These are phyloP conservation scores for Cercis canadensis DNA, from an alignment of 306 rosid species.

Conservation along the genomic window DNA sequence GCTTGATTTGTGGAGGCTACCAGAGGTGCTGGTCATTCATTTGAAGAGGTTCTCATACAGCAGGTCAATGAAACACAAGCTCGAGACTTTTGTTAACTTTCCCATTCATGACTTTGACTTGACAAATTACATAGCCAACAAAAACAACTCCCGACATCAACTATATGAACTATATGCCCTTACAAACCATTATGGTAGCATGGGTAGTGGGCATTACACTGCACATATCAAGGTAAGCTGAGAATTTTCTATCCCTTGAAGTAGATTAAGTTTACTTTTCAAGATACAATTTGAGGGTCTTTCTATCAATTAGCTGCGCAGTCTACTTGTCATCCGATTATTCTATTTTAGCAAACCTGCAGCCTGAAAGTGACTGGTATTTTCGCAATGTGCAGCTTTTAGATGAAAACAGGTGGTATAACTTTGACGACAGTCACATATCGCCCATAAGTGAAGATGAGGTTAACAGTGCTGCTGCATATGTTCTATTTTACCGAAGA, in stretches of 20 bases:
- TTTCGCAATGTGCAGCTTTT: conserved; percentile 63
- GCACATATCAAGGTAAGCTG: conserved; percentile 89
- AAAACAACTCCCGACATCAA: conserved; percentile 76
- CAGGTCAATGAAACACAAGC: conserved; percentile 96
- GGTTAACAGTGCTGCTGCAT: conserved; percentile 88
- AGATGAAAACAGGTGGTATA: conserved; percentile 94
- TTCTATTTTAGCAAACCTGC: conserved; percentile 26
- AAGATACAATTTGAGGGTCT: neutral
- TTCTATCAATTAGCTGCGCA: too few relatives aligned
- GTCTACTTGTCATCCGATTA: neutral
- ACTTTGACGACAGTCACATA: conserved; percentile 91
- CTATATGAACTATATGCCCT: conserved; percentile 89
- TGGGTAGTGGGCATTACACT: conserved; percentile 99
- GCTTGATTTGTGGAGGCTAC: conserved; percentile 98
- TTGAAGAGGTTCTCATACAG: conserved; percentile 96
- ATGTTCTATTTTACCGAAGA: conserved; percentile 91
- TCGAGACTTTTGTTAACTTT: conserved; percentile 92
- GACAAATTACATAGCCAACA: conserved; percentile 87
- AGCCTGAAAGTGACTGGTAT: conserved; percentile 8
- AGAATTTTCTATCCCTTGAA: conserved; percentile 10
- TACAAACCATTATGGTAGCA: conserved; percentile 94
- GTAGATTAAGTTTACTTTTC: neutral
- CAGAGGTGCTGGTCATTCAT: conserved; percentile 95
- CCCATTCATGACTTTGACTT: conserved; percentile 93
- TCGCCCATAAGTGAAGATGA: conserved; percentile 90